These are phyloP conservation scores for Corylus americana DNA, from an alignment of 306 rosid genomes.

Conservation along the genomic window DNA sequence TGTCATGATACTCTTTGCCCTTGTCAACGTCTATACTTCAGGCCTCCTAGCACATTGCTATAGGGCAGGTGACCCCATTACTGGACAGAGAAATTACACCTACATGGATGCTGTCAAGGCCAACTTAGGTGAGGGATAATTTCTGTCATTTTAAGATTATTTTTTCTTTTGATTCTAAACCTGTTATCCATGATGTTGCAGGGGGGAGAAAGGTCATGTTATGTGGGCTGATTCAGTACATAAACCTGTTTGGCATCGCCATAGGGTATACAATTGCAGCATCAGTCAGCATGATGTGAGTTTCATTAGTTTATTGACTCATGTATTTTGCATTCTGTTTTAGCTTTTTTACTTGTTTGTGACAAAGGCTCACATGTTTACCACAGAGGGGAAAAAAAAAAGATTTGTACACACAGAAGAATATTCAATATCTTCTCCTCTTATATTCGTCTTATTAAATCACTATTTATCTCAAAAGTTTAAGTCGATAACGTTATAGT, in stretches of 20 bases:
- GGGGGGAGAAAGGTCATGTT: conserved; percentile 64
- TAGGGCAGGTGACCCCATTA: conserved; percentile 48
- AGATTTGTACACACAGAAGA: no score
- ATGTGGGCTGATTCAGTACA: conserved; percentile 65
- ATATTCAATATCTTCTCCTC: neutral
- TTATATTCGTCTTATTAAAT: neutral
- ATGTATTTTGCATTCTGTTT: neutral
- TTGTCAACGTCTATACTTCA: conserved; percentile 65
- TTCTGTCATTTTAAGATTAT: neutral
- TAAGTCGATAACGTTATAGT: no score
- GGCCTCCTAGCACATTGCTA: conserved; percentile 61
- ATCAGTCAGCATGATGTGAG: conserved; percentile 88
- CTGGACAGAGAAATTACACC: conserved; percentile 75
- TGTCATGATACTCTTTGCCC: conserved; percentile 57
- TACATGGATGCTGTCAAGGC: conserved; percentile 77
- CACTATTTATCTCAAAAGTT: no score
- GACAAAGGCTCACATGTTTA: neutral
- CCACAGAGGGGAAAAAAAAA: neutral
- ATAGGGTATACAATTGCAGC: conserved; percentile 79
- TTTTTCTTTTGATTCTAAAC: neutral
- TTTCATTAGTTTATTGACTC: conserved; percentile 7
- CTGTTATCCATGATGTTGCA: conserved; percentile 28
- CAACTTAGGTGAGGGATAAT: conserved; percentile 51
- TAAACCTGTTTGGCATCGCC: conserved; percentile 66
- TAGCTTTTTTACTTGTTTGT: neutral